These are phyloP conservation scores for Oidium heveae DNA, from an alignment of 2,329 filamentous ascomycete species.

Conservation along the genomic window DNA sequence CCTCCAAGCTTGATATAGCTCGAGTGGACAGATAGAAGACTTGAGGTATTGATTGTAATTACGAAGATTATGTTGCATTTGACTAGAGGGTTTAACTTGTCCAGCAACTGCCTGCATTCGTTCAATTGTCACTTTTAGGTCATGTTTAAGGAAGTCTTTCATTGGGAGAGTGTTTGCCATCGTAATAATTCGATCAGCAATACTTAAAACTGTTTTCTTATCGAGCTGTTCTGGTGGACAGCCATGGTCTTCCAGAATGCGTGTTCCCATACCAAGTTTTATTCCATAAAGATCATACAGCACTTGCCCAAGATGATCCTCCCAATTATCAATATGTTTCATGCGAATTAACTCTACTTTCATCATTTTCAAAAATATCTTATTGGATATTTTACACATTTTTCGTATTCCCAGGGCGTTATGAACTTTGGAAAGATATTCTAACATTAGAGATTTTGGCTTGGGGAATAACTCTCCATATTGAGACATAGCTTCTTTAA, in stretches of 20 bases:
- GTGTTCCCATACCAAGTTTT: conserved; percentile 43
- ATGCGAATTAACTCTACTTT: conserved; percentile 62
- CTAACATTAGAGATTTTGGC: conserved; percentile 47
- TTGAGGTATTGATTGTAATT: conserved; percentile 63
- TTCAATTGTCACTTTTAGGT: conserved; percentile 73
- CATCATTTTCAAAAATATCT: conserved; percentile 71
- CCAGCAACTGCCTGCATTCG: conserved; percentile 78
- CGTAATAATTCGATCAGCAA: conserved; percentile 62
- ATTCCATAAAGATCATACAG: conserved; percentile 63
- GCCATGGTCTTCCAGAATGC: conserved; percentile 51
- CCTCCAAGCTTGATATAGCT: conserved; percentile 55
- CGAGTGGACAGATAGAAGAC: conserved; percentile 56
- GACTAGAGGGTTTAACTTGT: conserved; percentile 48
- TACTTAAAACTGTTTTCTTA: conserved; percentile 50
- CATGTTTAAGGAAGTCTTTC: conserved; percentile 77
- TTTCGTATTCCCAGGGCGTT: conserved; percentile 62
- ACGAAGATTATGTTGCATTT: conserved; percentile 68
- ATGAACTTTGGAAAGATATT: conserved; percentile 61
- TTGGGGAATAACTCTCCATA: conserved; percentile 36
- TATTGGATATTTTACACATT: conserved; percentile 64
- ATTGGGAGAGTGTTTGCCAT: conserved; percentile 66
- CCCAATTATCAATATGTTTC: conserved; percentile 54
- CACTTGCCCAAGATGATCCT: conserved; percentile 67
- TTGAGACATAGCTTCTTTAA: conserved; percentile 51
- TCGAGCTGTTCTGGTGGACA: conserved; percentile 59